Conservation (phyloP, 1,284 basidiomycete genomes). For the Microbotryum saponariae region DNA sequence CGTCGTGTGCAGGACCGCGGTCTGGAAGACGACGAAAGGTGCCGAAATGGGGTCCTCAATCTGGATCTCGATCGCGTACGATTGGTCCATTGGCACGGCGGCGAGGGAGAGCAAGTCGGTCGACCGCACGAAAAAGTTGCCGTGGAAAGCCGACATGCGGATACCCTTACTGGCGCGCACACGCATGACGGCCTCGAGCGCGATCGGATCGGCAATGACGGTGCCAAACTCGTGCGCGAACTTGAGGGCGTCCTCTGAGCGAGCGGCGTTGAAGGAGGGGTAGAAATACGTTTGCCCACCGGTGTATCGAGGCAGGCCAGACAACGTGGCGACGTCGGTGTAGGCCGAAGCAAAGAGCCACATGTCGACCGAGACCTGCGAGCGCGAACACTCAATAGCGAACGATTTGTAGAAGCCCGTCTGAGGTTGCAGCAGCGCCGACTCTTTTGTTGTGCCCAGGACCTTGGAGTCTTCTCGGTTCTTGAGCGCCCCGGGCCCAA, state of each 20-base stretch:
- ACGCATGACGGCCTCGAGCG: constrained; percentile 95
- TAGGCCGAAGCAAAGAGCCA: constrained; percentile 91
- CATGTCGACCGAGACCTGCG: constrained; percentile 98
- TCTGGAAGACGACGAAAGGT: constrained; percentile 92
- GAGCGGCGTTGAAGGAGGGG: constrained; percentile 90
- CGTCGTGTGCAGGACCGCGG: constrained; percentile 90
- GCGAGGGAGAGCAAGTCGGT: constrained; percentile 96
- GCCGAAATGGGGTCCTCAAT: constrained; percentile 91
- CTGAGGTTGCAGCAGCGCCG: constrained; percentile 67
- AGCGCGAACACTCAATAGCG: constrained; percentile 94
- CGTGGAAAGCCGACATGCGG: constrained; percentile 96
- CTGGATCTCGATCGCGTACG: constrained; percentile 92
- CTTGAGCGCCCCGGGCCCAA: constrained; percentile 88
- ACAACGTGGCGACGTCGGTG: constrained; percentile 88
- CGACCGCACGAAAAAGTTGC: constrained; percentile 98
- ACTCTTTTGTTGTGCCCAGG: constrained; percentile 91
- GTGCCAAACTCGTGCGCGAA: constrained; percentile 96
- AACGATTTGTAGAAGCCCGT: constrained; percentile 98
- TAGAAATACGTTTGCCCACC: constrained; percentile 98
- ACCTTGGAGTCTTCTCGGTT: constrained; percentile 94
- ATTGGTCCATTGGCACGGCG: constrained; percentile 91
- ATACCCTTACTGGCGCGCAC: constrained; percentile 91
- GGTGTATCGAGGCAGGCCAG: constrained; percentile 91
- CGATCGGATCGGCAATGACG: constrained; percentile 86
- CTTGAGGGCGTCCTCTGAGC: constrained; percentile 91